phyloP scores from a whole-genome alignment of 768 basidiomycete species.

The Pholiota molesta region DNA sequence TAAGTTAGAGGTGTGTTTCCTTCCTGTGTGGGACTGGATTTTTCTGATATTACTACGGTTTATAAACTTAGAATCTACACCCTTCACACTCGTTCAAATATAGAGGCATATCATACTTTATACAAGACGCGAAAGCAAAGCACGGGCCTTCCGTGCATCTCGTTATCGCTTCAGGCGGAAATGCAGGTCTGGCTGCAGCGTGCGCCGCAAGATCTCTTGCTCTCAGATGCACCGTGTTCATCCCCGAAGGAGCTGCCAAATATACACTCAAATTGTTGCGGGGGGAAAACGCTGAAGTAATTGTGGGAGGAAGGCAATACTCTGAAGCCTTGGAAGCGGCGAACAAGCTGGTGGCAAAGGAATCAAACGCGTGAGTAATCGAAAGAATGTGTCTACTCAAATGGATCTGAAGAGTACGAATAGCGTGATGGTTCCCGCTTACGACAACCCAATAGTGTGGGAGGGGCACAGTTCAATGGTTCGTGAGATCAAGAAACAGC shows the following conservation, averaged over 20 bases:
- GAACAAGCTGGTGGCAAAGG: constrained; percentile 41
- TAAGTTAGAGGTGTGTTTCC: constrained; percentile 65
- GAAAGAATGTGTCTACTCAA: neutral
- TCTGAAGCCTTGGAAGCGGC: constrained; percentile 59
- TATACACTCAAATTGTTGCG: constrained; percentile 53
- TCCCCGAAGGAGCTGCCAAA: constrained; percentile 56
- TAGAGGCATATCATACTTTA: constrained; percentile 68
- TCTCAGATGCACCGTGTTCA: constrained; percentile 66
- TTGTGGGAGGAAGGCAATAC: constrained; percentile 62
- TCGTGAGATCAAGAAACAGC: constrained; percentile 58
- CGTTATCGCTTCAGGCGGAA: constrained; percentile 77
- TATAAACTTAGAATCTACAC: constrained; percentile 60
- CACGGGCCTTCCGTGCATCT: constrained; percentile 61
- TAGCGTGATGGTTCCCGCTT: constrained; percentile 73
- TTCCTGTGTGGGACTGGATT: neutral
- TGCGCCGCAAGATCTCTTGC: constrained; percentile 57
- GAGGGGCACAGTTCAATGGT: constrained; percentile 80
- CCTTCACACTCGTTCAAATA: constrained; percentile 79
- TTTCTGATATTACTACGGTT: neutral
- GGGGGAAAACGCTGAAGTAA: constrained; percentile 57
- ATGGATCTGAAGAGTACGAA: constrained; percentile 4
- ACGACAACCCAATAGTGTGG: constrained; percentile 72
- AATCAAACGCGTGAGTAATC: constrained; percentile 55
- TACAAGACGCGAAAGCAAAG: constrained; percentile 49
- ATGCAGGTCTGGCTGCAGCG: constrained; percentile 77